Evolutionary conservation across 2,329 filamentous ascomycete species (phyloP).

Genomic region (Periglandula ipomoeae): DNA sequence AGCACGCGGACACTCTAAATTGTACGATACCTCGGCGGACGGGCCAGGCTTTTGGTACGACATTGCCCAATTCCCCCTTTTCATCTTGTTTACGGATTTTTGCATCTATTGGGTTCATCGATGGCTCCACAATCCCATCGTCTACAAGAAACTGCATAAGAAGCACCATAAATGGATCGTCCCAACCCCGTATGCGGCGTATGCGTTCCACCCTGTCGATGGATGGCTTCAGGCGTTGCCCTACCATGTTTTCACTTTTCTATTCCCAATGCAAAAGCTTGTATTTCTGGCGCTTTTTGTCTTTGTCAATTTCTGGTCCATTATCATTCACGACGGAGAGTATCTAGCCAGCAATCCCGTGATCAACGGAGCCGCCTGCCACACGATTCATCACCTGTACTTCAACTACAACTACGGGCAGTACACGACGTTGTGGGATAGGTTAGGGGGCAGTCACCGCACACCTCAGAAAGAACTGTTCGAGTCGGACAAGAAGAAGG

Average conservation of each 20-base stretch:
- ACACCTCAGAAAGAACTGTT: slow-evolving; percentile 81
- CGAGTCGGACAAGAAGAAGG: slow-evolving; percentile 76
- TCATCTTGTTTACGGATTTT: slow-evolving; percentile 80
- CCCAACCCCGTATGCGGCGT: slow-evolving; percentile 6
- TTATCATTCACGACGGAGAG: neutral
- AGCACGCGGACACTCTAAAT: slow-evolving; percentile 73
- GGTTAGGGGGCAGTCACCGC: slow-evolving; percentile 76
- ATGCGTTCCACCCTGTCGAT: slow-evolving; percentile 4
- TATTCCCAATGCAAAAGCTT: slow-evolving; percentile 5
- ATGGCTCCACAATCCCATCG: slow-evolving; percentile 60
- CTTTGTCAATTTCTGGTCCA: slow-evolving; percentile 32
- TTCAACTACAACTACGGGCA: slow-evolving; percentile 6
- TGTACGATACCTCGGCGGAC: slow-evolving; percentile 70
- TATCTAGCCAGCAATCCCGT: slow-evolving; percentile 1
- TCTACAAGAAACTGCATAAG: slow-evolving; percentile 8
- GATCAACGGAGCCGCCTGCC: slow-evolving; percentile 1
- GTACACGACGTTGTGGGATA: slow-evolving; percentile 77
- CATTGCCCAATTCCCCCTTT: slow-evolving; percentile 74
- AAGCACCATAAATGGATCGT: slow-evolving; percentile 6
- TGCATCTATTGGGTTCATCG: slow-evolving; percentile 83
- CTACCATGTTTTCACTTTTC: neutral
- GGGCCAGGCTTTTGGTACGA: slow-evolving; percentile 74
- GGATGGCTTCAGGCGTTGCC: slow-evolving; percentile 2
- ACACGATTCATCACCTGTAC: slow-evolving; percentile 5
- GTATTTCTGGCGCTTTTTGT: slow-evolving; percentile 22